Evolutionary conservation across 2,329 filamentous ascomycete species (phyloP).

Genomic region (Fusarium setosum): DNA sequence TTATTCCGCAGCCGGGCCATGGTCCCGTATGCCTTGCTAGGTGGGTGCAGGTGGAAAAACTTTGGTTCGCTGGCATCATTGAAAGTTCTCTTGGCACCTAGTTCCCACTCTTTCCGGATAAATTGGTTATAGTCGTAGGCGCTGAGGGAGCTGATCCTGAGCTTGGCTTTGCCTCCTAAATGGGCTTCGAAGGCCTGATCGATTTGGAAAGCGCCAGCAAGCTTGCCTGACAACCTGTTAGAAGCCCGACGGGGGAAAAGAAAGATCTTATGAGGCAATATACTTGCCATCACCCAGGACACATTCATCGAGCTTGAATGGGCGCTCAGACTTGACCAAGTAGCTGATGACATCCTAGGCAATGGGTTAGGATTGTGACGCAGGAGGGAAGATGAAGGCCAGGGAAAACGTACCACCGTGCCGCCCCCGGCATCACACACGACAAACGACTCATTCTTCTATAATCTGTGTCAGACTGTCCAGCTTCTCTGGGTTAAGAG

Average conservation of each 20-base stretch:
- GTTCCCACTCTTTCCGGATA: no score
- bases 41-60: no score
- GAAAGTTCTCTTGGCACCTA: no score
- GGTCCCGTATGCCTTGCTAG: no score
- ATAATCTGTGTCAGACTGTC: neutral
- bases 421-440: constrained; percentile 15
- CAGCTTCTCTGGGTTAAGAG: no score
- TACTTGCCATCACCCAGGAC: constrained; percentile 4
- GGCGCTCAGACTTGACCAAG: neutral
- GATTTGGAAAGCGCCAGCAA: constrained; percentile 2
- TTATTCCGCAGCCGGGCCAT: no score
- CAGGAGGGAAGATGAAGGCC: neutral
- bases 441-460: constrained; percentile 7
- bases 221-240: neutral
- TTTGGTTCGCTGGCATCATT: no score
- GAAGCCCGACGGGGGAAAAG: neutral
- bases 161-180: neutral
- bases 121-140: no score
- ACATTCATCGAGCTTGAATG: constrained; percentile 3
- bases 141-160: neutral
- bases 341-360: constrained; percentile 13
- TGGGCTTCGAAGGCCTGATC: constrained; percentile 9
- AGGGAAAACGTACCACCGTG: neutral
- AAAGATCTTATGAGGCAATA: neutral
- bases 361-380: neutral